A percentile compares a stretch with the other conserved stretches of the same genome.
These are phyloP conservation scores for Meira miltonrushii DNA, from an alignment of 1,284 basidiomycete genomes.

Conservation along the genomic window DNA sequence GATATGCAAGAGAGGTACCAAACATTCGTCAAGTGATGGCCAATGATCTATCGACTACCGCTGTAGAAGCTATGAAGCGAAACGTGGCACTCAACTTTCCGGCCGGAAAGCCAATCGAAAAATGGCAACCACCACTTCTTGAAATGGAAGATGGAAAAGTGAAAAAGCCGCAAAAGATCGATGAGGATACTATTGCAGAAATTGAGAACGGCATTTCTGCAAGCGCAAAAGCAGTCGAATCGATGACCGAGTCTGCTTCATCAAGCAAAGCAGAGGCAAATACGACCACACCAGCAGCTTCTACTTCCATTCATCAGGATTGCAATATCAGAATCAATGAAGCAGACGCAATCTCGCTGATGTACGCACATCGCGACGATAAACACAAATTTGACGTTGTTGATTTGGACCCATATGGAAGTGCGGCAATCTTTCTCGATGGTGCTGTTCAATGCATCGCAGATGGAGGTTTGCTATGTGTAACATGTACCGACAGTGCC, in stretches of 20 bases:
- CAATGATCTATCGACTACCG: conserved; percentile 81
- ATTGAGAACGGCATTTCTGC: conserved; percentile 1
- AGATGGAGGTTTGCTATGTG: conserved; percentile 77
- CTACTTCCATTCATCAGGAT: conserved; percentile 33
- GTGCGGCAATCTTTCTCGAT: conserved; percentile 93
- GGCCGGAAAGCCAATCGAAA: conserved; percentile 54
- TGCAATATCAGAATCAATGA: conserved; percentile 48
- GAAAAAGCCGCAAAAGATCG: background rate
- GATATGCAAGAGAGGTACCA: conserved; percentile 96
- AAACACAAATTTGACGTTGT: conserved; percentile 79
- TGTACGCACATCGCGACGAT: conserved; percentile 80
- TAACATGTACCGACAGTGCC: conserved; percentile 93
- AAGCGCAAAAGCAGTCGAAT: background rate
- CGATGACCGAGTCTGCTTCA: background rate
- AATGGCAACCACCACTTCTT: conserved; percentile 18
- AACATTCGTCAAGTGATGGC: conserved; percentile 84
- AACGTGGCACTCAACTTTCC: conserved; percentile 88
- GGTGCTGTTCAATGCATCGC: conserved; percentile 85
- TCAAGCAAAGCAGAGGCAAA: background rate
- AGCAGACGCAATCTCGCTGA: conserved; percentile 60
- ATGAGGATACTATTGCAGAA: background rate
- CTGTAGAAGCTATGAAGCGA: conserved; percentile 76
- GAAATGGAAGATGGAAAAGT: background rate
- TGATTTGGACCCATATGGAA: conserved; percentile 95
- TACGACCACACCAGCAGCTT: conserved; percentile 3